A percentile compares a stretch with the other conserved stretches of the same genome.
These are phyloP conservation scores for Russula olivacea DNA, from an alignment of 768 basidiomycete genomes.

Conservation along the genomic window DNA sequence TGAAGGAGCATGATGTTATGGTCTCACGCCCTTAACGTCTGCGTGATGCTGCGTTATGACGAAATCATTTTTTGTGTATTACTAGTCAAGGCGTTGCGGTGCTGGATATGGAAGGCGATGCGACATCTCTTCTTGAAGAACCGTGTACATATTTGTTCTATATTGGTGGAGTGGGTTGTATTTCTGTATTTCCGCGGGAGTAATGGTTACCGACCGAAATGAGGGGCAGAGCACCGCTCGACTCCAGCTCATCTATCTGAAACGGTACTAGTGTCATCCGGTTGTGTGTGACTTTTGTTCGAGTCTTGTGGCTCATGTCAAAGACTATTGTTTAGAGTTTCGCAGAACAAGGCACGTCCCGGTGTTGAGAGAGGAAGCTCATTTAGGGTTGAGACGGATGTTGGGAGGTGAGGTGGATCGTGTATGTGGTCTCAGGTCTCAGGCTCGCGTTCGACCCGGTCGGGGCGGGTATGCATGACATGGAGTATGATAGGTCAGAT, in stretches of 20 bases:
- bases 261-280: background rate
- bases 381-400: background rate
- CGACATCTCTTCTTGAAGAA: background rate
- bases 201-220: background rate
- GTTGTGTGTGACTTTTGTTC: background rate
- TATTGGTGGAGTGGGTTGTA: background rate
- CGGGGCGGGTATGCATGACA: conserved; percentile 2
- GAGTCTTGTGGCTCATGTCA: conserved; percentile 2
- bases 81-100: background rate
- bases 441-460: conserved; percentile 22
- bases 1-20: background rate
- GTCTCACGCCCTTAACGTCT: background rate
- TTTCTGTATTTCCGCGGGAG: conserved; percentile 1
- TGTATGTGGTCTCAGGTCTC: background rate
- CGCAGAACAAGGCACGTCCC: background rate
- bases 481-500: background rate
- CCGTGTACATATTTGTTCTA: background rate
- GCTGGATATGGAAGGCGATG: conserved; percentile 1
- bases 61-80: conserved; percentile 8
- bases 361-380: background rate
- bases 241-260: background rate
- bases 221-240: background rate
- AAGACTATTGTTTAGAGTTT: background rate
- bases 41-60: background rate
- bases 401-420: background rate